phyloP scores from a whole-genome alignment of 1,284 basidiomycete species.

The Thelephora terrestris region DNA sequence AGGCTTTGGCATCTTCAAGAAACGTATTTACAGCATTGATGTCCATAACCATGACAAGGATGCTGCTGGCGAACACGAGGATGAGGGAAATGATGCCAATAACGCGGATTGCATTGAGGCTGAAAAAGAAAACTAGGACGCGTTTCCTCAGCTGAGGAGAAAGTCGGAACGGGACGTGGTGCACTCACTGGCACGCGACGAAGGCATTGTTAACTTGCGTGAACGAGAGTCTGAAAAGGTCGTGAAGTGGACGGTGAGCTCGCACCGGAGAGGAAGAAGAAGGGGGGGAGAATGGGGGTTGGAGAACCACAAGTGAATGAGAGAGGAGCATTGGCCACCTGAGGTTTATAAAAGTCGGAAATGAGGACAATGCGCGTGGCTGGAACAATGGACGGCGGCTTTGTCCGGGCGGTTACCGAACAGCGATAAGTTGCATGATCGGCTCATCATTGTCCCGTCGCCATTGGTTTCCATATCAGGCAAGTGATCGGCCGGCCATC shows the following conservation, averaged over 20 bases:
- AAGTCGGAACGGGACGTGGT: background rate
- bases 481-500: too few species aligned
- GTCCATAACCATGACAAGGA: slow-evolving; percentile 73
- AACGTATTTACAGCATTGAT: slow-evolving; percentile 67
- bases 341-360: background rate
- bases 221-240: slow-evolving; percentile 4
- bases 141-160: background rate
- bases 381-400: slow-evolving; percentile 5
- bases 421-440: too few species aligned
- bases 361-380: background rate
- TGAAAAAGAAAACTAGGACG: slow-evolving; percentile 58
- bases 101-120: slow-evolving; percentile 67
- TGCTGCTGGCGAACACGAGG: slow-evolving; percentile 72
- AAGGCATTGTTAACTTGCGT: slow-evolving; percentile 20
- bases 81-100: slow-evolving; percentile 74
- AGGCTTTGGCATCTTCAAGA: slow-evolving; percentile 27
- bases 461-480: too few species aligned
- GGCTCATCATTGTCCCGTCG: too few species aligned
- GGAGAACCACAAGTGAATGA: background rate
- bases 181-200: slow-evolving; percentile 29
- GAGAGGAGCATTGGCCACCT: background rate
- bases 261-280: slow-evolving; percentile 10
- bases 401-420: background rate
- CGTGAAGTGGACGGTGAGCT: slow-evolving; percentile 11
- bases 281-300: background rate